Conservation (phyloP, 169 alveolate species). For the Babesia sp. region DNA sequence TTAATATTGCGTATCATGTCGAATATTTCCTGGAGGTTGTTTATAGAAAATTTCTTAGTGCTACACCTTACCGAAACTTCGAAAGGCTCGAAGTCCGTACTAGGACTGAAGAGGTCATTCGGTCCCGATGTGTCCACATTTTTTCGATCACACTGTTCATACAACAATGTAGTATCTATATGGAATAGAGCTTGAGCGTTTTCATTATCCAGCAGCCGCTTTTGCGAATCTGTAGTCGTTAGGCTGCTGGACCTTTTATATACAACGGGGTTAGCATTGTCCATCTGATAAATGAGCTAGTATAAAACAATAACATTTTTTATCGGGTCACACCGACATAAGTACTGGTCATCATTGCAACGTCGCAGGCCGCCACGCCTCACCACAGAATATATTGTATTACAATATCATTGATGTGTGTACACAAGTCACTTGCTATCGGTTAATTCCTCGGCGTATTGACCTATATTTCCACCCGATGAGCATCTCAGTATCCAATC, state of each 20-base stretch:
- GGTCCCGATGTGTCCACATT: not conserved
- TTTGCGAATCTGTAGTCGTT: slow-evolving; percentile 18
- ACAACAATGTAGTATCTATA: not conserved
- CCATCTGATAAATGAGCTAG: no score
- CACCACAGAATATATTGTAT: no score
- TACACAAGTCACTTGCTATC: no score
- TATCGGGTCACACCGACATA: no score
- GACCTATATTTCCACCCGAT: no score
- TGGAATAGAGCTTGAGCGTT: not conserved
- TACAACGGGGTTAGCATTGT: slow-evolving; percentile 49
- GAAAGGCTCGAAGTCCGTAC: slow-evolving; percentile 34
- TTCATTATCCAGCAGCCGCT: not conserved
- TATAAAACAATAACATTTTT: no score
- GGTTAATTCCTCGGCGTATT: no score
- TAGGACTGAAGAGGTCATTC: slow-evolving; percentile 29
- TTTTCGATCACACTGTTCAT: not conserved
- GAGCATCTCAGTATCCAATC: no score
- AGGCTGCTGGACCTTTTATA: slow-evolving; percentile 30
- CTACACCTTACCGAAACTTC: slow-evolving; percentile 20
- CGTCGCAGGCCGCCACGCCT: no score
- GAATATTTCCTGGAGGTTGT: slow-evolving; percentile 81
- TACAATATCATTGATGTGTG: no score
- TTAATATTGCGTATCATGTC: slow-evolving; percentile 88
- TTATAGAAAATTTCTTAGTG: not conserved
- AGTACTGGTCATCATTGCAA: no score